These are phyloP conservation scores for Geotrichum phurueaensis DNA, from an alignment of 1,139 yeast species.

Conservation along the genomic window DNA sequence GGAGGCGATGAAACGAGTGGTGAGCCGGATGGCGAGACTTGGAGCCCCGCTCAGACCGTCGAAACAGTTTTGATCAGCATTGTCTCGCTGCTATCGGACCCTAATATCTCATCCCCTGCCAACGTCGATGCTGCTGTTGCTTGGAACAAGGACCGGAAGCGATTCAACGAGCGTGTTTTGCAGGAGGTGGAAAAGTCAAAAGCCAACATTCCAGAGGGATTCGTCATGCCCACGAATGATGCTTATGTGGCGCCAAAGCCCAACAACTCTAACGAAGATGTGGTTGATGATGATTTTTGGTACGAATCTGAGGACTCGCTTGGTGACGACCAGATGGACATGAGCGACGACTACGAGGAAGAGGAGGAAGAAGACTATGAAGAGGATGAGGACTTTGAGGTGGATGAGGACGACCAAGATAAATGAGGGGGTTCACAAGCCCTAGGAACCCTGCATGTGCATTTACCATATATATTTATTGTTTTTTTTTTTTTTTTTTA, in stretches of 20 bases:
- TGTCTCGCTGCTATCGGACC: constrained; percentile 85
- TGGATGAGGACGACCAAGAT: background rate
- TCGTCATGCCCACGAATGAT: constrained; percentile 61
- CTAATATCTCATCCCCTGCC: constrained; percentile 89
- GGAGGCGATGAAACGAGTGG: constrained; percentile 85
- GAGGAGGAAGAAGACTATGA: constrained; percentile 8
- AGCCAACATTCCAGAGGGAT: constrained; percentile 79
- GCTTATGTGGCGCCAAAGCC: constrained; percentile 51
- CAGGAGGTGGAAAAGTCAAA: constrained; percentile 81
- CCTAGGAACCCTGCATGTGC: background rate
- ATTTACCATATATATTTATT: background rate
- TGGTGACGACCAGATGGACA: constrained; percentile 39
- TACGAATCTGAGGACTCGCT: constrained; percentile 67
- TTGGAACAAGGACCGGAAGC: constrained; percentile 77
- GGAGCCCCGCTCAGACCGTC: constrained; percentile 96
- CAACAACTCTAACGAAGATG: constrained; percentile 49
- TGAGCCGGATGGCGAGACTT: constrained; percentile 77
- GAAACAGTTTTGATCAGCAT: constrained; percentile 86
- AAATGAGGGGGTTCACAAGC: background rate
- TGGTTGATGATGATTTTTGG: constrained; percentile 83
- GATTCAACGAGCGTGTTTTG: constrained; percentile 69
- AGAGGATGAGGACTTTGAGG: background rate
- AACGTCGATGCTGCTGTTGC: constrained; percentile 95
- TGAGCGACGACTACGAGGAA: constrained; percentile 22
- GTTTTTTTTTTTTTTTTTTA: background rate